Base-by-base conservation (phyloP, 257 asterid species). In the Solanum okadae region DNA sequence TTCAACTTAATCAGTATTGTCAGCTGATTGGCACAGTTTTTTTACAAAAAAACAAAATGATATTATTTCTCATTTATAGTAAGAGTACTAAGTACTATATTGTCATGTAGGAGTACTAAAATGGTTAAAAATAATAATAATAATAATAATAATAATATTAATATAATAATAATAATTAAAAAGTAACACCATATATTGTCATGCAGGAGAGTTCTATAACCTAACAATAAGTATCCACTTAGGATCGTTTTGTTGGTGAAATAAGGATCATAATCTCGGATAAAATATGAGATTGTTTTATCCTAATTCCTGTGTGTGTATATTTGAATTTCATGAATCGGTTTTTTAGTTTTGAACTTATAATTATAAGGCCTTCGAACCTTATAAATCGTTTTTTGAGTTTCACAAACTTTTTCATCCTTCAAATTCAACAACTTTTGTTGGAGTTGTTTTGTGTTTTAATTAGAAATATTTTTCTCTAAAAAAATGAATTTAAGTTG, bases 121-220 rank as follows among this genome's bases (percentile, higher is more conserved):
- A 46, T 46, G 1, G 1, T 40, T 8, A 1, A 38, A 2, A 40
- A 0, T 38, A 40, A 0, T 40, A 40, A 2, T 0, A 40, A 0
- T 40, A 40, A 9, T 40, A 40, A 7, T 38, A 16, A 5, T 46
- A 46, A 3, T 46, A 8, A 1, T 37, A 37, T 37, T 37, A 37
- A 1, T 7, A 38, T 37, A 37, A 37, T 40, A 40, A 40, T 42
- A 42, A 42, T 42, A 42, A 42, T 42, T 42, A 10, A 42, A 10
- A 42, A 42, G 46, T 42, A 42, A 42, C 46, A 59, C 25, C 25
- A 59, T 59, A 59, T 8, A 52, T 16, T 52, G 9, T 52, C n/a
- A 16, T 52, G 63, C 6, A 52, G 23, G 63, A 16, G 63, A 52
- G 63, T 52, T 16, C 63, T 5, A 52, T 52, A 52, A 46, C 56